Evolutionary conservation across 1,284 basidiomycete species (phyloP).

Genomic region (Heterobasidion occidentale): DNA sequence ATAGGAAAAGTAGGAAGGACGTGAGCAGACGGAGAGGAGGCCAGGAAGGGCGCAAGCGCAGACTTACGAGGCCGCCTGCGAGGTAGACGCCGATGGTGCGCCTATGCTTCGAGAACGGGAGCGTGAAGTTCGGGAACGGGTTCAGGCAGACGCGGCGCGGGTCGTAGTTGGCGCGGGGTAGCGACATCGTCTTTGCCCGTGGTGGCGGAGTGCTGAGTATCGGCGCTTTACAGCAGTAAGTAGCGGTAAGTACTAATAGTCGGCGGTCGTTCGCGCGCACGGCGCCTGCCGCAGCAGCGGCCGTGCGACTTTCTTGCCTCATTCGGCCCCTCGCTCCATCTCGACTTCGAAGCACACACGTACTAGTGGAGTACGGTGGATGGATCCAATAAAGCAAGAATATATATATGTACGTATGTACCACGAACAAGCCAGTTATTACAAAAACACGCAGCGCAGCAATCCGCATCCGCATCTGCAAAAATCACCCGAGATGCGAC

Average conservation of each 20-base stretch:
- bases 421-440: background rate
- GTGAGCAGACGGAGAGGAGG: background rate
- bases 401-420: background rate
- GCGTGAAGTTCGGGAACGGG: conserved; percentile 56
- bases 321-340: background rate
- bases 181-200: no score
- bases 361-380: no score
- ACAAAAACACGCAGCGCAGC: background rate
- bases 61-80: conserved; percentile 81
- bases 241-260: no score
- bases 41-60: background rate
- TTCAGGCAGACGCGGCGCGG: conserved; percentile 79
- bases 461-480: no score
- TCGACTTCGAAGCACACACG: no score
- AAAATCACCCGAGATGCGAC: no score
- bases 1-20: conserved; percentile 1
- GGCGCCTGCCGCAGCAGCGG: no score
- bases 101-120: conserved; percentile 60
- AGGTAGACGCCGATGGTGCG: conserved; percentile 86
- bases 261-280: no score
- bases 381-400: background rate
- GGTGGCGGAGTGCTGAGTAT: no score
- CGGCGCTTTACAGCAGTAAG: no score
- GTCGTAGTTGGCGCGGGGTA: conserved; percentile 77
- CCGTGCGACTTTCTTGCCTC: background rate